Evolutionary conservation across 2,329 filamentous ascomycete genomes (phyloP).

Genomic region (Hirsutella minnesotensis): DNA sequence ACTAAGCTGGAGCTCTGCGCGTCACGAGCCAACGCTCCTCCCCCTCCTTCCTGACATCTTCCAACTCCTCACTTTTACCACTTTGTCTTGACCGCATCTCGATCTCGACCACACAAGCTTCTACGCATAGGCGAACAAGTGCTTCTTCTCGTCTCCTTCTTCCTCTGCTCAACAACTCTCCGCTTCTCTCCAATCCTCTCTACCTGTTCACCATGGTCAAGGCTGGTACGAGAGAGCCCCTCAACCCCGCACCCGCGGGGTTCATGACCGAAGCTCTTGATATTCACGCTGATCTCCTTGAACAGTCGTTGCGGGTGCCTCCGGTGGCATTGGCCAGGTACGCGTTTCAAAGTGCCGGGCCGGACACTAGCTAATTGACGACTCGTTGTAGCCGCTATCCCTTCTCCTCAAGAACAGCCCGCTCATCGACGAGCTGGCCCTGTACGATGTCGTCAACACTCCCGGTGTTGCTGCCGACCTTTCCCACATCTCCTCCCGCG

Average conservation of each 20-base stretch:
- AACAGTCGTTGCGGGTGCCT: slow-evolving; percentile 78
- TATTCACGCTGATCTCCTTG: slow-evolving; percentile 3
- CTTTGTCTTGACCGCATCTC: not conserved
- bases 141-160: not conserved
- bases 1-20: no score
- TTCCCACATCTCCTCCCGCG: slow-evolving; percentile 89
- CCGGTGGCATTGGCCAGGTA: slow-evolving; percentile 98
- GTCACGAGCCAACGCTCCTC: no score
- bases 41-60: no score
- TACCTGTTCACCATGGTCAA: slow-evolving; percentile 40
- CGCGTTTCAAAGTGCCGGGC: slow-evolving; percentile 9
- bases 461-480: slow-evolving; percentile 93
- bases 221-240: slow-evolving; percentile 35
- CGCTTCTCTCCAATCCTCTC: not conserved
- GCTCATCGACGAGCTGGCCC: slow-evolving; percentile 79
- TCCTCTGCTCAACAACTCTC: not conserved
- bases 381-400: slow-evolving; percentile 63
- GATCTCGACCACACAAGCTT: not conserved
- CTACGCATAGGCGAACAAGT: no score
- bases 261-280: not conserved
- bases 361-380: slow-evolving; percentile 9
- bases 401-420: slow-evolving; percentile 88
- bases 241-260: slow-evolving; percentile 12
- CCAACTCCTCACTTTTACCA: no score
- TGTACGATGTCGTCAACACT: slow-evolving; percentile 99